These are phyloP conservation scores for Pythium chondricola DNA, from an alignment of 352 stramenopile species.

Conservation along the genomic window DNA sequence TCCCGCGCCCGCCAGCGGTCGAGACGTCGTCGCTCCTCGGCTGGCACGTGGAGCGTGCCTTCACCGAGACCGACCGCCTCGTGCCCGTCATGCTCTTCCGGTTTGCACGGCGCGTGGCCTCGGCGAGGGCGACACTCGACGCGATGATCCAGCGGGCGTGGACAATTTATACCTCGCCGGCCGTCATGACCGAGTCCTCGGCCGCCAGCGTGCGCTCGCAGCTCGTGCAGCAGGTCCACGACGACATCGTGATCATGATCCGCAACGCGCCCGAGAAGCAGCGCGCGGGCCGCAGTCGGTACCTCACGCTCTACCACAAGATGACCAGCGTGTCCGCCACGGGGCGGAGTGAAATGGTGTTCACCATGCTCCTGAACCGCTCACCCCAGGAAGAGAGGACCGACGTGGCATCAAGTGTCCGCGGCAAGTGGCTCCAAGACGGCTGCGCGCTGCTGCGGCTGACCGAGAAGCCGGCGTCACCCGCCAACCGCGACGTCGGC, in stretches of 20 bases:
- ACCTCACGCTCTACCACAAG: conserved; percentile 16
- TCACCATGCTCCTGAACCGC: conserved; percentile 18
- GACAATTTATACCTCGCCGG: conserved; percentile 14
- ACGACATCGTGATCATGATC: conserved; percentile 19
- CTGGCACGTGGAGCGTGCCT: conserved; percentile 11
- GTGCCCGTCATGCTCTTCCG: conserved; percentile 15
- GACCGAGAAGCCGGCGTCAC: conserved; percentile 7
- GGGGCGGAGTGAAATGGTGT: not conserved
- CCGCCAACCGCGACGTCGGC: conserved; percentile 2
- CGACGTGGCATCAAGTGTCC: not conserved
- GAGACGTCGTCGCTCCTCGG: conserved; percentile 5
- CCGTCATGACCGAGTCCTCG: conserved; percentile 10
- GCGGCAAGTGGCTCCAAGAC: conserved; percentile 16
- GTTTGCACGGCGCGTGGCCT: conserved; percentile 10
- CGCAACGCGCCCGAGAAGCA: conserved; percentile 19
- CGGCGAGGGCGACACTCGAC: not conserved
- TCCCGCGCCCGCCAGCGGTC: conserved; percentile 1
- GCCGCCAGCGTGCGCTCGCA: conserved; percentile 8
- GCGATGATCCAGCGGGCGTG: conserved; percentile 9
- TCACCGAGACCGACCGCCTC: conserved; percentile 7
- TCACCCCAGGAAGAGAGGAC: conserved; percentile 6
- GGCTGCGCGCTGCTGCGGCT: conserved; percentile 15
- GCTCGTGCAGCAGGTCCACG: conserved; percentile 16
- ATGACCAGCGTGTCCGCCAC: not conserved
- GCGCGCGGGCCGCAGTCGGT: not conserved